Evolutionary conservation across 495 filamentous ascomycete genomes (phyloP), one percentile per base, ranked within the genome.

Genomic region (Podospora anserina): DNA sequence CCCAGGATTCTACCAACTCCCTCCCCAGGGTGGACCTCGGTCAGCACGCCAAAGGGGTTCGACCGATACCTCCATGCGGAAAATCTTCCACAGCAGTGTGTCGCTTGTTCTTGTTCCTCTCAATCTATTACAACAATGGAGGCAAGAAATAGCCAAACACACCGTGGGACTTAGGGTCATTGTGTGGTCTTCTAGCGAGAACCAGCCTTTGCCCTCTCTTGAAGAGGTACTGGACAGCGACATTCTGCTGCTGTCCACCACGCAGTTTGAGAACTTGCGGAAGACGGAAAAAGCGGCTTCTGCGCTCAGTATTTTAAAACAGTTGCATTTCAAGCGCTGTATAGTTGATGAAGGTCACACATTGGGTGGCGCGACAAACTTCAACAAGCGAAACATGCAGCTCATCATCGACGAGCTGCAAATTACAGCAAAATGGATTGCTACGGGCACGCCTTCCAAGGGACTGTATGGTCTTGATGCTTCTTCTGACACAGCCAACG

Each of bases 281-380:
- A 76, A 82, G 32, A 71, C 68, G n/a, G 66, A 68, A 53, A 26
- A 66, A 0, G 71, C 56, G 11, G 57, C 66, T 15, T 63, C 63
- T 26, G 55, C 5, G 26, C 64, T 69, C 26, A 72, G 67, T 23
- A 87, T 90, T 0, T 78, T 97, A 5, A 87, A 87, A 55, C 74
- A 86, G 19, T 78, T 97, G 13, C 92, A 91, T 70, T 96, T 92
- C 83, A 87, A 96, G 68, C 86, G 94, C 15, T 86, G 94, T 57
- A 93, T 98, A 49, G 88, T 96, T 39, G 94, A 98, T 66, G 94
- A 98, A 83, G 94, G 94, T 1, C 93, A 97, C 74, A 89, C 86
- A 56, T 88, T 96, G 55, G 90, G 90, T 0, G 85, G 83, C 34
- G 78, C 80, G 0, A 81, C 84, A 5, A 77, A 80, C 19, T 86